Conservation (phyloP, 2,329 filamentous ascomycete genomes). For the Penicillium sp. region DNA sequence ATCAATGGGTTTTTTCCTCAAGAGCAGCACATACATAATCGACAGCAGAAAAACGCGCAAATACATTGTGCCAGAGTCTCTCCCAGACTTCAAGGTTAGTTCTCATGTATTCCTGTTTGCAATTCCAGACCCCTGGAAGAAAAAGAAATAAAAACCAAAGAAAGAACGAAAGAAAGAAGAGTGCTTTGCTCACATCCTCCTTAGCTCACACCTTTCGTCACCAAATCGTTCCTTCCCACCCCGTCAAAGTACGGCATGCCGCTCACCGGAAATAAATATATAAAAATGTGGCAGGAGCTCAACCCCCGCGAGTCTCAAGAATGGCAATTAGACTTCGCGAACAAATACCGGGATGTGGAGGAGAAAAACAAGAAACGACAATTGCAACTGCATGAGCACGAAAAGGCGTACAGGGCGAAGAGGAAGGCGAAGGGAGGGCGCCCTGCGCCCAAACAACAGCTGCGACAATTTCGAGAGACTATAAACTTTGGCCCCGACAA, state of each 20-base stretch:
- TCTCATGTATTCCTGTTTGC: background rate
- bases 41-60: conserved; percentile 87
- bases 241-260: conserved; percentile 30
- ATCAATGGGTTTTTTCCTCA: conserved; percentile 77
- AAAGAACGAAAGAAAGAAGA: background rate
- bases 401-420: background rate
- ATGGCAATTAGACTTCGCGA: conserved; percentile 19
- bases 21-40: conserved; percentile 61
- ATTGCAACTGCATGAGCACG: background rate
- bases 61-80: conserved; percentile 70
- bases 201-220: conserved; percentile 46
- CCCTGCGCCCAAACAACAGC: background rate
- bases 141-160: background rate
- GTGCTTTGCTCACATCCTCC: conserved; percentile 13
- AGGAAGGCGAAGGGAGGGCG: conserved; percentile 8
- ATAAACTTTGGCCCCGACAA: background rate
- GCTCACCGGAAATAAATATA: conserved; percentile 33
- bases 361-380: background rate
- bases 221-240: conserved; percentile 38
- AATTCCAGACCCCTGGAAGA: too few species aligned
- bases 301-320: conserved; percentile 32
- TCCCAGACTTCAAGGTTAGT: conserved; percentile 68
- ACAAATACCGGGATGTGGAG: background rate
- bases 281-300: conserved; percentile 36
- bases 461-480: background rate